These are phyloP conservation scores for Ceratopteris richardii DNA, from an alignment of 75 land plant species.

Conservation along the genomic window DNA sequence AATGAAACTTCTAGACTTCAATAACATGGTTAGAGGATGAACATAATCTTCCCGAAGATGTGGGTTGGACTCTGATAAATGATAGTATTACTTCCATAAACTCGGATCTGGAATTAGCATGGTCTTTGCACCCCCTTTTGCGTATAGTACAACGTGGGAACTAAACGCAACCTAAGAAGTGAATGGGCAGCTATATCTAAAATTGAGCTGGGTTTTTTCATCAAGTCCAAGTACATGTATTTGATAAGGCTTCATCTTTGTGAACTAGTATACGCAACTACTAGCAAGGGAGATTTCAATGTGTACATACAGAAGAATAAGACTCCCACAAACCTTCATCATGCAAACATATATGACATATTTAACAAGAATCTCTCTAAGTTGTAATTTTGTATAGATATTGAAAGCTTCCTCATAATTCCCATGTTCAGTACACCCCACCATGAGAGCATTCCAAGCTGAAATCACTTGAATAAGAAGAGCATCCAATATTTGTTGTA, in stretches of 20 bases:
- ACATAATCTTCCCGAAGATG: constrained; percentile 8
- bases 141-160: constrained; percentile 50
- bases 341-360: too few species aligned
- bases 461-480: too few species aligned
- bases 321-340: too few species aligned
- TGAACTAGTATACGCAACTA: constrained; percentile 50
- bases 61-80: constrained; percentile 11
- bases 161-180: constrained; percentile 31
- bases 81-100: constrained; percentile 42
- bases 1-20: constrained; percentile 49
- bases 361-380: too few species aligned
- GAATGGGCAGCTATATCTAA: constrained; percentile 39
- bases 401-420: too few species aligned
- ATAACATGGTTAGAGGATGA: constrained; percentile 65
- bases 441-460: too few species aligned
- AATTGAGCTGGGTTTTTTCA: constrained; percentile 64
- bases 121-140: constrained; percentile 56
- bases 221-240: constrained; percentile 51
- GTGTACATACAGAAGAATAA: constrained; percentile 65
- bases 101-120: constrained; percentile 24
- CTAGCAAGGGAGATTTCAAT: constrained; percentile 52
- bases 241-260: constrained; percentile 77
- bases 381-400: too few species aligned
- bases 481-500: too few species aligned
- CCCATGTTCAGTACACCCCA: too few species aligned